Conservation (phyloP, 495 filamentous ascomycete genomes). For the Lichina pygmaea region DNA sequence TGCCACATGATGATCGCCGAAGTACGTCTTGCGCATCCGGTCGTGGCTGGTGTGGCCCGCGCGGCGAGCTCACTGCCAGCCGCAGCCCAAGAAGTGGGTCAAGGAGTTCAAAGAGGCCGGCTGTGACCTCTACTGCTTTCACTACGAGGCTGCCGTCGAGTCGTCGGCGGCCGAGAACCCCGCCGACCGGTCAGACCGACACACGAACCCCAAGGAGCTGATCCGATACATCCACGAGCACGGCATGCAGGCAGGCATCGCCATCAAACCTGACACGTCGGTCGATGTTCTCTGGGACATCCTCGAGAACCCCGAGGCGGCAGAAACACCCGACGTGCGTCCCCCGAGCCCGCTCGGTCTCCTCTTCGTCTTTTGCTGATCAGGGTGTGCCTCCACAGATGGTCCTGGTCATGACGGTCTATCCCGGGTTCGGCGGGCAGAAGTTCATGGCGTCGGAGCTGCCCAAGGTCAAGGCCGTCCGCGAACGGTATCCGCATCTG, state of each 20-base stretch:
- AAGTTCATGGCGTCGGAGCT: slow-evolving; percentile 93
- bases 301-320: slow-evolving; percentile 37
- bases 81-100: slow-evolving; percentile 90
- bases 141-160: slow-evolving; percentile 83
- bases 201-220: slow-evolving; percentile 58
- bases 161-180: slow-evolving; percentile 65
- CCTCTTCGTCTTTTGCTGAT: neutral
- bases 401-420: slow-evolving; percentile 95
- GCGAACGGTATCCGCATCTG: slow-evolving; percentile 61
- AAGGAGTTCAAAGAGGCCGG: slow-evolving; percentile 78
- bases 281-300: slow-evolving; percentile 84
- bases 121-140: slow-evolving; percentile 96
- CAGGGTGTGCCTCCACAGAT: slow-evolving; percentile 27
- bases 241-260: slow-evolving; percentile 78
- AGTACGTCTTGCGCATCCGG: slow-evolving; percentile 20
- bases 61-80: neutral
- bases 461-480: slow-evolving; percentile 69
- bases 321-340: slow-evolving; percentile 73
- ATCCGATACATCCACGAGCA: slow-evolving; percentile 71
- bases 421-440: slow-evolving; percentile 93
- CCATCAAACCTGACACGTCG: slow-evolving; percentile 76
- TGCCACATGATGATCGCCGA: slow-evolving; percentile 99
- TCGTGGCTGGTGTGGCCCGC: neutral
- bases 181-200: slow-evolving; percentile 29
- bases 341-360: neutral